Evolutionary conservation across 208 protist species (phyloP).

Genomic region (Zelonia costaricensis): DNA sequence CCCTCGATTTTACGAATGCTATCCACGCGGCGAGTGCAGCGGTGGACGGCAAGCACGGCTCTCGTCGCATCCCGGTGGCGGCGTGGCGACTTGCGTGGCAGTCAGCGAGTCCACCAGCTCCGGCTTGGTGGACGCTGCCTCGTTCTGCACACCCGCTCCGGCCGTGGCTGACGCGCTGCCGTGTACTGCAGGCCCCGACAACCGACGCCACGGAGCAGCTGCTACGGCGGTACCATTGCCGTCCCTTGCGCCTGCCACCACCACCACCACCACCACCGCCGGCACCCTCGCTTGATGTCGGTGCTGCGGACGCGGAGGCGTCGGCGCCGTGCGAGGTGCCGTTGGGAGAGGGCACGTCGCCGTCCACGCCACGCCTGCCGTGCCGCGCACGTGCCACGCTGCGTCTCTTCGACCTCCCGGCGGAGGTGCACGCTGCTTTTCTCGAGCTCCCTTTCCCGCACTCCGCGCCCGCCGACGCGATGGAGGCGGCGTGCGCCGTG

Average conservation of each 20-base stretch:
- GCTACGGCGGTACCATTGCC: too few species aligned
- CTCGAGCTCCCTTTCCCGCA: constrained; percentile 14
- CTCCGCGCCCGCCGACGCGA: constrained; percentile 1
- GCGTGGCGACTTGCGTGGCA: too few species aligned
- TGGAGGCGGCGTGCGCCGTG: constrained; percentile 17
- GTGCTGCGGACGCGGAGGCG: background rate
- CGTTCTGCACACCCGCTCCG: too few species aligned
- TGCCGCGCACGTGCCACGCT: background rate
- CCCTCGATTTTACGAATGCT: constrained; percentile 11
- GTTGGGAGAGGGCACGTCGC: background rate
- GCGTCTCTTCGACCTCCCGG: constrained; percentile 13
- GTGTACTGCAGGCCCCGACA: background rate
- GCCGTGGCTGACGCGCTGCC: background rate
- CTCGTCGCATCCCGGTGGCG: too few species aligned
- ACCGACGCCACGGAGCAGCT: too few species aligned
- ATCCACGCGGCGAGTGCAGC: too few species aligned
- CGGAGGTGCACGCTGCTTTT: constrained; percentile 14
- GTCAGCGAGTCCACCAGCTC: too few species aligned
- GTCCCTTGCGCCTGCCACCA: too few species aligned
- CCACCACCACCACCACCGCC: too few species aligned
- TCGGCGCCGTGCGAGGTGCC: background rate
- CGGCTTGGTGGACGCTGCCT: too few species aligned
- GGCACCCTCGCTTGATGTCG: too few species aligned
- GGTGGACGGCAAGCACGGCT: background rate
- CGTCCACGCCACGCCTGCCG: background rate